These are phyloP conservation scores for Gaertneriomyces semiglobifer DNA, from an alignment of 192 early-diverging fungal genomes.

Conservation along the genomic window DNA sequence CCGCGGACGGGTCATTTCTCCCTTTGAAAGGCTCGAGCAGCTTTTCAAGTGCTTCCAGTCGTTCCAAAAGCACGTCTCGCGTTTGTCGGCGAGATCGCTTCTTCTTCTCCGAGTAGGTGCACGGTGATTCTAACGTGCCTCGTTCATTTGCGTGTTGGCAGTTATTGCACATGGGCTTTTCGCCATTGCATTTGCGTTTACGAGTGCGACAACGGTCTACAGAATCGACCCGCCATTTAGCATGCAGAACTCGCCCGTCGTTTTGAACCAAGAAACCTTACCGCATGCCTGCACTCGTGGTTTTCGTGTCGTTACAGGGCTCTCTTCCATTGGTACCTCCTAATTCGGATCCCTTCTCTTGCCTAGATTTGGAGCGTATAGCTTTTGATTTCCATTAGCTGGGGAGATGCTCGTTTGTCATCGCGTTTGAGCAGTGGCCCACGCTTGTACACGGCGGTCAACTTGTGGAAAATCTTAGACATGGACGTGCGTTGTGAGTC, in stretches of 20 bases:
- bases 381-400: too few species aligned
- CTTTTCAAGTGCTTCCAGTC: slow-evolving; percentile 18
- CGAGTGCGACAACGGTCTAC: slow-evolving; percentile 31
- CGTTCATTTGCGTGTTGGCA: slow-evolving; percentile 29
- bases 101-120: slow-evolving; percentile 31
- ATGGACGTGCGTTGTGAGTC: too few species aligned
- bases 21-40: slow-evolving; percentile 15
- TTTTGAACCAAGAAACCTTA: neutral
- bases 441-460: too few species aligned
- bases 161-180: slow-evolving; percentile 35
- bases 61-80: slow-evolving; percentile 8
- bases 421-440: too few species aligned
- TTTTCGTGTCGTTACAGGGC: neutral
- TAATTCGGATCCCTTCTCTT: too few species aligned
- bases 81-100: slow-evolving; percentile 35
- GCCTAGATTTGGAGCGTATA: too few species aligned
- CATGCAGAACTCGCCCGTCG: neutral
- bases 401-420: too few species aligned
- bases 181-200: slow-evolving; percentile 44
- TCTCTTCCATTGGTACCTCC: too few species aligned
- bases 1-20: neutral
- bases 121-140: slow-evolving; percentile 34
- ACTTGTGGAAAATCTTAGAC: too few species aligned
- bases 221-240: neutral
- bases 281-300: neutral